Evolutionary conservation across 768 basidiomycete genomes (phyloP).

Genomic region (Suillus occidentalis): DNA sequence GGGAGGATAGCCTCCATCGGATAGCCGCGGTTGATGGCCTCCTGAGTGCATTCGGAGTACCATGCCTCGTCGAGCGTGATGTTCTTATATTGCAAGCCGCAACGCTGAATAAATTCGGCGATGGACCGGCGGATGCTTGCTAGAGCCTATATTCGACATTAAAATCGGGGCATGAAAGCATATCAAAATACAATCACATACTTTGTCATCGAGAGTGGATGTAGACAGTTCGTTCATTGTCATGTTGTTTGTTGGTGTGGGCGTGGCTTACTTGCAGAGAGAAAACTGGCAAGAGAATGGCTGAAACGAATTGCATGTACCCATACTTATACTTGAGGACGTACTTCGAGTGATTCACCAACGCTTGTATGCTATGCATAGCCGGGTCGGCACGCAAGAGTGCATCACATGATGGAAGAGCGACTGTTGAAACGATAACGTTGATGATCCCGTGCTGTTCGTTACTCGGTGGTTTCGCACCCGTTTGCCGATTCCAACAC

Average conservation of each 20-base stretch:
- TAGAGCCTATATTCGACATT: not conserved
- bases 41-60: not conserved
- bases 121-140: not conserved
- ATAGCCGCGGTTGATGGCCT: not conserved
- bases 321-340: not conserved
- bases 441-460: not conserved
- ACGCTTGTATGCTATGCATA: not conserved
- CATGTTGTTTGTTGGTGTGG: not conserved
- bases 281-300: not conserved
- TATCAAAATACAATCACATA: not conserved
- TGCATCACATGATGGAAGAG: not conserved
- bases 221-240: not conserved
- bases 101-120: not conserved
- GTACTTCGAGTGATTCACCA: not conserved
- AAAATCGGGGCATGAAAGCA: not conserved
- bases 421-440: not conserved
- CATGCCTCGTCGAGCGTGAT: not conserved
- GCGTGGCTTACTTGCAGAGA: not conserved
- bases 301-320: not conserved
- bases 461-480: not conserved
- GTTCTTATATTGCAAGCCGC: not conserved
- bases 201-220: not conserved
- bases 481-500: not conserved
- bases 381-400: not conserved
- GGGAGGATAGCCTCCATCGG: not conserved